Base-by-base conservation (phyloP, 495 filamentous ascomycete species). In the Oleoguttula mirabilis region DNA sequence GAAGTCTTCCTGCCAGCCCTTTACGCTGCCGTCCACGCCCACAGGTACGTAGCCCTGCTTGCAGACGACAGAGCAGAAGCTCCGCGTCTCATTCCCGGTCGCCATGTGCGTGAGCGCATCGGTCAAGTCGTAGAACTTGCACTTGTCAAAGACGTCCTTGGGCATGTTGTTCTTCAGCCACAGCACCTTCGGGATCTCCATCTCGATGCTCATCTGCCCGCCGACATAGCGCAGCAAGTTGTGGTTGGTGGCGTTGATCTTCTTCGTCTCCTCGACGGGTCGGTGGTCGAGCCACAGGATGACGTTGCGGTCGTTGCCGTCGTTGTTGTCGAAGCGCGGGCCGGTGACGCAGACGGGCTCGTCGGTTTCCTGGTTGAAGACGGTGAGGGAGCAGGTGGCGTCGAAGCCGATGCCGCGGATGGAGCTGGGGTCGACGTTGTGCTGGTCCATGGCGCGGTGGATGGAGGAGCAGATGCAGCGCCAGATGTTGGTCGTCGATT, bases 141-240 rank as follows among this genome's bases (percentile, higher is more conserved):
- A 94, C 41, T 79, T 75, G 35, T 76, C 76, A 56, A 94, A 98
- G 10, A 88, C 66, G 42, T 90, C 84, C 38, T 77, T 68, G n/a
- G 90, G 83, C 90, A 98, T 95, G 62, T 95, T 70, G 56, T 92
- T 90, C 70, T 96, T 95, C 51, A 98, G 66, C 90, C 90, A 98
- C 19, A 96, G 68, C 1, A 94, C 84, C 57, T 98, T 98, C 19
- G 90, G 90, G 20, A 95, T 86, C 58, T 98, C 90, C 90, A 98
- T 98, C 67, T 98, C 90, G 50, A 93, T 82, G 54, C 83, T 92
- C 90, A 98, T 96, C 52, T 76, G 88, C 28, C 90, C 88, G 34
- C 90, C 90, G 4, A 98, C 88, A 60, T 95, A 98, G 36, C 83
- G 78, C 25, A 98, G 73, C n/a, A 98, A 69, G 50, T 86, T 84